Evolutionary conservation across 768 basidiomycete genomes (phyloP).

Genomic region (Boletus sp.): DNA sequence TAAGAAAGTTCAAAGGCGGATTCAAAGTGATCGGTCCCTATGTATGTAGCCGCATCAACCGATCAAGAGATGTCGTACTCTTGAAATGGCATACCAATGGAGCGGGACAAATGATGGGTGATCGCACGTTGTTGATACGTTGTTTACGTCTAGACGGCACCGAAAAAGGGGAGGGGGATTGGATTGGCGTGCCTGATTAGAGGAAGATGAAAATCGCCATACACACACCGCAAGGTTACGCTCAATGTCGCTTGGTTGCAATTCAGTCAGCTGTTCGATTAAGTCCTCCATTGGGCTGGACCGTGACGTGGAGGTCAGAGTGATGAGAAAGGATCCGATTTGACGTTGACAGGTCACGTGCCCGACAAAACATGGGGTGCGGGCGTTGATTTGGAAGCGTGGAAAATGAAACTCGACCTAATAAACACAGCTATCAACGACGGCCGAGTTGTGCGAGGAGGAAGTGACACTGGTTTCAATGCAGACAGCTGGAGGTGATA

Average conservation of each 20-base stretch:
- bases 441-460: neutral
- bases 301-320: slow-evolving; percentile 8
- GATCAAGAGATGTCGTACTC: slow-evolving; percentile 30
- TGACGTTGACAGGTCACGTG: slow-evolving; percentile 25
- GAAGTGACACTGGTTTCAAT: neutral
- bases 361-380: slow-evolving; percentile 10
- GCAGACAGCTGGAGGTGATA: slow-evolving; percentile 8
- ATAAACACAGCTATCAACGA: neutral
- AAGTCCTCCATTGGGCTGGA: neutral
- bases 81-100: slow-evolving; percentile 23
- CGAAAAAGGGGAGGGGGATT: slow-evolving; percentile 29
- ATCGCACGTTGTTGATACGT: slow-evolving; percentile 29
- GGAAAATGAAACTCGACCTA: neutral
- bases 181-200: slow-evolving; percentile 29
- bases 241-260: slow-evolving; percentile 14
- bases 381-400: slow-evolving; percentile 7
- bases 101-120: slow-evolving; percentile 20
- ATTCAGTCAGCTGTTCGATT: slow-evolving; percentile 10
- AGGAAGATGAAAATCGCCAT: slow-evolving; percentile 22
- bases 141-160: slow-evolving; percentile 32
- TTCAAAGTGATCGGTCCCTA: slow-evolving; percentile 15
- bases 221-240: slow-evolving; percentile 16
- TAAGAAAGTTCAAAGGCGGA: slow-evolving; percentile 18
- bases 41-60: slow-evolving; percentile 14
- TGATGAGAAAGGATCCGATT: neutral